Evolutionary conservation across 176 grass and related monocot genomes (phyloP).

Genomic region (Panicum miliaceum): DNA sequence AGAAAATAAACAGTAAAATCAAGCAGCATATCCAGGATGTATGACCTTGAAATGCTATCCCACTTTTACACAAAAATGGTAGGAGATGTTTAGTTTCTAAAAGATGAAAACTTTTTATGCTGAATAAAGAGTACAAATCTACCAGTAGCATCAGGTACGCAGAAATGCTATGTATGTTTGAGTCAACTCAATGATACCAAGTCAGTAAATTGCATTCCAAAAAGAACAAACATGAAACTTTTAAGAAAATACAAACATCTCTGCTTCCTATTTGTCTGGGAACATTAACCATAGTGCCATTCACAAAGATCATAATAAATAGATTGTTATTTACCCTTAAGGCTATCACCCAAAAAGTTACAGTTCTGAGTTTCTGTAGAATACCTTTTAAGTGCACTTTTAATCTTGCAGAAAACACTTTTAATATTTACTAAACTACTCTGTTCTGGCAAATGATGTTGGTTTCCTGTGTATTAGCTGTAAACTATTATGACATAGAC

Average conservation of each 20-base stretch:
- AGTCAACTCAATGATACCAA: not conserved
- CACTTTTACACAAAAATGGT: slow-evolving; percentile 14
- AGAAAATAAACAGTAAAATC: slow-evolving; percentile 31
- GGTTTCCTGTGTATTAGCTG: not conserved
- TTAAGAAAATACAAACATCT: not conserved
- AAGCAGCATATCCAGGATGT: not conserved
- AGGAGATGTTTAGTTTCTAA: slow-evolving; percentile 27
- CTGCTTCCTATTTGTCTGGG: slow-evolving; percentile 26
- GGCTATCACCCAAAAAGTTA: not conserved
- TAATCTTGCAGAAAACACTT: not conserved
- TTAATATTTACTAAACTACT: slow-evolving; percentile 1
- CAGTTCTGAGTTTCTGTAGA: not conserved
- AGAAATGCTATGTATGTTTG: not conserved
- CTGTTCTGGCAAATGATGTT: not conserved
- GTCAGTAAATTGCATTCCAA: slow-evolving; percentile 22
- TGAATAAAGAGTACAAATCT: not conserved
- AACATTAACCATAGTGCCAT: not conserved
- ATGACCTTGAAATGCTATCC: not conserved
- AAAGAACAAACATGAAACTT: not conserved
- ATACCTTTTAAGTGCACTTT: not conserved
- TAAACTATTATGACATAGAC: not conserved
- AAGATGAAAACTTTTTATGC: slow-evolving; percentile 5
- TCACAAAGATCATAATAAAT: not conserved
- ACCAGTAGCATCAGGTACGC: slow-evolving; percentile 2
- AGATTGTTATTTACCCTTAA: not conserved